Evolutionary conservation across 768 basidiomycete genomes (phyloP).

Genomic region (Calocera viscosa): DNA sequence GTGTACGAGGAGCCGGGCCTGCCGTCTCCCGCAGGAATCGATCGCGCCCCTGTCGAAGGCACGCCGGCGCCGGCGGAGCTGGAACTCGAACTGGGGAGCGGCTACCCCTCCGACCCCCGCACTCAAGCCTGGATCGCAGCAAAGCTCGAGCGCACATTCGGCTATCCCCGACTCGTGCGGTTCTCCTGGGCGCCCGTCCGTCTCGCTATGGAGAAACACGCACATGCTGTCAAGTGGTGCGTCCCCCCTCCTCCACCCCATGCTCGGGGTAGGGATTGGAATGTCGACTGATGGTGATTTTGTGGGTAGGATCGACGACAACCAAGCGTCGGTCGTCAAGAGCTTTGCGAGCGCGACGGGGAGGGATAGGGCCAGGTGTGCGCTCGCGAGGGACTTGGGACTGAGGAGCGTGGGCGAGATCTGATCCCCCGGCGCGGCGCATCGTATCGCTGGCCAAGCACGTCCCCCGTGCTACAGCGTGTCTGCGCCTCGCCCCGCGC

Average conservation of each 20-base stretch:
- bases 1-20: slow-evolving; percentile 50
- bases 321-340: slow-evolving; percentile 58
- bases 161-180: slow-evolving; percentile 76
- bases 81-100: slow-evolving; percentile 49
- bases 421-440: too few species aligned
- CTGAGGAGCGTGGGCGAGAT: slow-evolving; percentile 57
- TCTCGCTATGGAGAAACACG: slow-evolving; percentile 66
- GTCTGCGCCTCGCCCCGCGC: too few species aligned
- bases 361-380: slow-evolving; percentile 60
- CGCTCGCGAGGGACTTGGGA: slow-evolving; percentile 59
- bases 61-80: too few species aligned
- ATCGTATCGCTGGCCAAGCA: too few species aligned
- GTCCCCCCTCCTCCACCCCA: too few species aligned
- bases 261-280: too few species aligned
- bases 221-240: slow-evolving; percentile 70
- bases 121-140: slow-evolving; percentile 75
- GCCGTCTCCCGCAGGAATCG: not conserved
- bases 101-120: slow-evolving; percentile 91
- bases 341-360: slow-evolving; percentile 61
- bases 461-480: too few species aligned
- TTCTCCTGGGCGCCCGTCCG: slow-evolving; percentile 96
- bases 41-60: too few species aligned
- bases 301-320: slow-evolving; percentile 63
- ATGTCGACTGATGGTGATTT: not conserved
- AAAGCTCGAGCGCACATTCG: slow-evolving; percentile 76